Base-by-base conservation (phyloP, 2,329 filamentous ascomycete species). In the Aspergillus spinulosporus region DNA sequence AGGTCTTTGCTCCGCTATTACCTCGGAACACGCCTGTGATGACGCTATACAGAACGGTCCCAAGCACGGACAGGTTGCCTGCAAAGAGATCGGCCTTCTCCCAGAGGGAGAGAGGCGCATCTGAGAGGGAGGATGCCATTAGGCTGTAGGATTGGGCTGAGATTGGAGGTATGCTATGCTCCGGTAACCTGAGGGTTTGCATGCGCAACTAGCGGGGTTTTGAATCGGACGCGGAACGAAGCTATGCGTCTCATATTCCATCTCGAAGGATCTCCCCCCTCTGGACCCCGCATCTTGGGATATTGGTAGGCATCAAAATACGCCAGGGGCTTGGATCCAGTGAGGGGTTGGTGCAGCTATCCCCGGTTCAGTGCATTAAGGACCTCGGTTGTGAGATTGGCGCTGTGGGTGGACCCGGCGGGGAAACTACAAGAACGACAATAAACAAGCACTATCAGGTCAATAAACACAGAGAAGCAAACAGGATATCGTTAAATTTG, bases 11-110 rank as follows among this genome's bases (percentile, higher is more conserved):
- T 37, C 74, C 74, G 31, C 57, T 63, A 14, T 70, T 62, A 4
- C 74, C 74, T 12, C 76, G 74, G 53, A 77, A 76, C 1, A 71
- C 55, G 11, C 71, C 74, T 4, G 72, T 69, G 29, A 74, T 58
- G 21, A 72, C 66, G 14, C 62, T 66, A 52, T 69, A 70, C 4
- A 74, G 49, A 4, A 59, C 57, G 4, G 63, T 61, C 11, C 62
- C 63, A 3, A 69, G 36, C 9, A 73, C 34, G 3, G 64, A 65
- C 1, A 74, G 49, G 4, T 63, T 55, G 12, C 59, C 63, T 4
- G 70, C 64, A 12, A 68, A 49, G 9, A 73, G 45, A 44, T 73
- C 70, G 8, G 65, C 60, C 50, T 68, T 74, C 60, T 76, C 73
- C 60, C 64, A 66, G 15, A 74, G 49, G 15, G 71, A 69, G 49